Conservation (phyloP, 352 stramenopile species). For the Phytophthora crassamura region DNA sequence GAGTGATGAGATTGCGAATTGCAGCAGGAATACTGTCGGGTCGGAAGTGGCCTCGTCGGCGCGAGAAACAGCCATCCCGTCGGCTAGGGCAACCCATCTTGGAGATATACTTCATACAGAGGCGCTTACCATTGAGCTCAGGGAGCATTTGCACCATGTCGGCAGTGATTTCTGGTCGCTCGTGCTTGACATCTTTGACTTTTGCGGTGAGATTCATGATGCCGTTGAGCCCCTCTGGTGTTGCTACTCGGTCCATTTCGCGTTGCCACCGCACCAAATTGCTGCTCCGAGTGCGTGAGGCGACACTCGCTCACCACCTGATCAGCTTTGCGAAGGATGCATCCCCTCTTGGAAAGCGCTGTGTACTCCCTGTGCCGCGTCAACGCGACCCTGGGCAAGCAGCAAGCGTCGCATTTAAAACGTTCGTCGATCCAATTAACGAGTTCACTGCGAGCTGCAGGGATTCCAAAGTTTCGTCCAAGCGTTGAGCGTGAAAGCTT, state of each 20-base stretch:
- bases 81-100: slow-evolving; percentile 2
- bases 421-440: slow-evolving; percentile 10
- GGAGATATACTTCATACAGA: slow-evolving; percentile 17
- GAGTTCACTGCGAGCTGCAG: neutral
- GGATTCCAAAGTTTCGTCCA: neutral
- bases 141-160: neutral
- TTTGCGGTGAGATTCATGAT: too few relatives aligned
- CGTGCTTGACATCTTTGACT: neutral
- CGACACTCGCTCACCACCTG: slow-evolving; percentile 4
- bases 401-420: neutral
- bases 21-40: neutral
- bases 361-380: neutral
- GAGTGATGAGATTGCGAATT: neutral
- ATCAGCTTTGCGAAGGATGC: neutral
- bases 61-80: neutral
- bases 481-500: slow-evolving; percentile 1
- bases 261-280: neutral
- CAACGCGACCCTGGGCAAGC: neutral
- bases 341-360: neutral
- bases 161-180: slow-evolving; percentile 2
- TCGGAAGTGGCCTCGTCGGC: neutral
- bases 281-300: neutral
- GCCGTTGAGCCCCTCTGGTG: too few relatives aligned
- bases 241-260: too few relatives aligned
- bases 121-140: neutral